Conservation (phyloP, 768 basidiomycete species). For the Boletus bicolor region DNA sequence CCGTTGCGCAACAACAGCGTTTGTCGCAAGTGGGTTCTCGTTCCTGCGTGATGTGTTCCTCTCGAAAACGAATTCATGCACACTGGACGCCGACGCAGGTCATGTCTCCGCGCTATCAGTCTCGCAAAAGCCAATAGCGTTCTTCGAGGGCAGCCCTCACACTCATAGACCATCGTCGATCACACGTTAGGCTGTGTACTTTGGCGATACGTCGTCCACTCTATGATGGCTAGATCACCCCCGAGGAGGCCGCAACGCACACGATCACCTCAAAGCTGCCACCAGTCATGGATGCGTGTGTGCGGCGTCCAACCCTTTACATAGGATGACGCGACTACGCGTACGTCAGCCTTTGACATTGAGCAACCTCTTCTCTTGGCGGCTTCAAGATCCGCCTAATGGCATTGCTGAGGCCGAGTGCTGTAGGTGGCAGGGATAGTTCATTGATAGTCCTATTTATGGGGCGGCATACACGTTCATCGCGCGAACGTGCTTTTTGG, state of each 20-base stretch:
- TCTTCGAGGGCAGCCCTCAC: not conserved
- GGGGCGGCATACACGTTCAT: conserved; percentile 4
- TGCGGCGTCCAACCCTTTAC: conserved; percentile 5
- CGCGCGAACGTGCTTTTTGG: conserved; percentile 2
- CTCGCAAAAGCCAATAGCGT: not conserved
- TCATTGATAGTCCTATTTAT: not conserved
- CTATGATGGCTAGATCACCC: conserved; percentile 8
- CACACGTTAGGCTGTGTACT: conserved; percentile 15
- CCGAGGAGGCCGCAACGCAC: not conserved
- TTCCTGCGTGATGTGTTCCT: not conserved
- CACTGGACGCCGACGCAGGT: not conserved
- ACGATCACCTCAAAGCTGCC: conserved; percentile 15
- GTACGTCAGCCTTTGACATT: not conserved
- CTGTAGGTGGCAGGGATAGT: conserved; percentile 4
- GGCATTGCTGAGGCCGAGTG: conserved; percentile 1
- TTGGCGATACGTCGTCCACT: conserved; percentile 1
- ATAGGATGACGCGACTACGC: not conserved
- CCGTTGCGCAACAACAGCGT: not conserved
- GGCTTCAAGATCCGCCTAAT: conserved; percentile 19
- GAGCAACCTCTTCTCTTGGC: not conserved
- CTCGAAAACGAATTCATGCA: not conserved
- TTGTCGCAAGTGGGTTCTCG: not conserved
- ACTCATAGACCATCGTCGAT: conserved; percentile 4
- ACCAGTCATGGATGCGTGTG: conserved; percentile 4
- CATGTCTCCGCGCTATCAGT: not conserved